A percentile compares a stretch with the other conserved stretches of the same genome.
These are phyloP conservation scores for Aspergillus intermedius DNA, from an alignment of 2,329 filamentous ascomycete genomes.

Conservation along the genomic window DNA sequence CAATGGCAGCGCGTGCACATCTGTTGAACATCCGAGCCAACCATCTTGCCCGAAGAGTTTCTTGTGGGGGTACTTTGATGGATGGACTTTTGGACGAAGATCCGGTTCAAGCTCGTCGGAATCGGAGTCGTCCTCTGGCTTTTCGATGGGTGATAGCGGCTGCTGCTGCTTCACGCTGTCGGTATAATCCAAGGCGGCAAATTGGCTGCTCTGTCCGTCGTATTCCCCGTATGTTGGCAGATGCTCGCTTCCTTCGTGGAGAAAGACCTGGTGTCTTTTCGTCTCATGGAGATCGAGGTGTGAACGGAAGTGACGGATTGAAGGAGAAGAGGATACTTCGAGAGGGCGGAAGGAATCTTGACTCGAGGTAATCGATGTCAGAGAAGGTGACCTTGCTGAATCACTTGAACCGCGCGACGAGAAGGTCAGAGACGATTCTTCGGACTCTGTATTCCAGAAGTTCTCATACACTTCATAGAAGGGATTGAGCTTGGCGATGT, in stretches of 20 bases:
- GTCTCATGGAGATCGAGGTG: neutral
- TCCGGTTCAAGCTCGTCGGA: slow-evolving; percentile 1
- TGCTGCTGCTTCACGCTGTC: neutral
- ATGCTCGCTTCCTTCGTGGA: slow-evolving; percentile 9
- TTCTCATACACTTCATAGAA: slow-evolving; percentile 18
- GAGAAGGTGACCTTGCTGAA: slow-evolving; percentile 16
- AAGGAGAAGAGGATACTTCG: slow-evolving; percentile 6
- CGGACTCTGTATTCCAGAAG: slow-evolving; percentile 14
- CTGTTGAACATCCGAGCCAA: slow-evolving; percentile 32
- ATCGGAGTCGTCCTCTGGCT: neutral
- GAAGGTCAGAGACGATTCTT: slow-evolving; percentile 5
- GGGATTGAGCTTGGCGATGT: slow-evolving; percentile 21
- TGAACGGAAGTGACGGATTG: slow-evolving; percentile 1
- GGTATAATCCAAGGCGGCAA: slow-evolving; percentile 9
- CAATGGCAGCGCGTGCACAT: slow-evolving; percentile 20
- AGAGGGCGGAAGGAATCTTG: slow-evolving; percentile 6
- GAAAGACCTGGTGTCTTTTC: slow-evolving; percentile 2
- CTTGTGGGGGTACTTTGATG: slow-evolving; percentile 24
- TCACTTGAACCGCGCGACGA: slow-evolving; percentile 9
- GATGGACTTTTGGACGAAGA: slow-evolving; percentile 2
- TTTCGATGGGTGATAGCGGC: slow-evolving; percentile 1
- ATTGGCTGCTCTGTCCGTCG: slow-evolving; percentile 6
- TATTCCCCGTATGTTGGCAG: slow-evolving; percentile 9
- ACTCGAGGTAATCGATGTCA: slow-evolving; percentile 5
- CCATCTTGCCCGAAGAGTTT: slow-evolving; percentile 39